Conservation (phyloP, 352 stramenopile genomes). For the Pythium aquatile region DNA sequence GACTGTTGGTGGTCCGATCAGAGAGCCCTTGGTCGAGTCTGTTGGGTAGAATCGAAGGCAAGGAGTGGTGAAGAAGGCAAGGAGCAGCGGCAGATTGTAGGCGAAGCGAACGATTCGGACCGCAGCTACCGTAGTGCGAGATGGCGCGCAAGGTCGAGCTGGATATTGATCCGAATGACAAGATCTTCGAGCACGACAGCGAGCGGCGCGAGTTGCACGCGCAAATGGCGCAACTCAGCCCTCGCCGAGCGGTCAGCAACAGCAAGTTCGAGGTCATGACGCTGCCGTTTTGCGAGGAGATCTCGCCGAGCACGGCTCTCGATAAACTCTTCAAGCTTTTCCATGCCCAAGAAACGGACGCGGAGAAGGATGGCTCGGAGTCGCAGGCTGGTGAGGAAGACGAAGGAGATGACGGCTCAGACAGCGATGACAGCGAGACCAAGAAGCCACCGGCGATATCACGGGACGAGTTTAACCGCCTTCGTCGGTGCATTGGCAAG, state of each 20-base stretch:
- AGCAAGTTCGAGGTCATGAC: slow-evolving; percentile 35
- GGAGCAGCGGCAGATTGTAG: neutral
- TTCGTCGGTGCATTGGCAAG: slow-evolving; percentile 41
- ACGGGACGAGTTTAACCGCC: slow-evolving; percentile 40
- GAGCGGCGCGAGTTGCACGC: slow-evolving; percentile 29
- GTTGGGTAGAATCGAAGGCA: neutral
- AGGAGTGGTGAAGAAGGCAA: neutral
- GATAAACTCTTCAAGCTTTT: slow-evolving; percentile 49
- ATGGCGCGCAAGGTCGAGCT: slow-evolving; percentile 29
- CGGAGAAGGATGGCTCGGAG: neutral
- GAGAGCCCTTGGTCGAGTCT: neutral
- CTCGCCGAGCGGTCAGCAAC: slow-evolving; percentile 28
- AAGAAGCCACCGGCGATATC: slow-evolving; percentile 28
- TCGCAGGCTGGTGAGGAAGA: slow-evolving; percentile 15
- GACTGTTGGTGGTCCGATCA: neutral
- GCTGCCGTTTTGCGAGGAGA: slow-evolving; percentile 55
- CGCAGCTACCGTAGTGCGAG: neutral
- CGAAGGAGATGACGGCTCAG: neutral
- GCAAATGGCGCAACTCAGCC: slow-evolving; percentile 43
- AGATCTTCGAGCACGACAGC: slow-evolving; percentile 34
- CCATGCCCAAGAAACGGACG: neutral
- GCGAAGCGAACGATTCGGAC: neutral
- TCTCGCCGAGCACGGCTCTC: slow-evolving; percentile 41
- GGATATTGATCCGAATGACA: slow-evolving; percentile 33
- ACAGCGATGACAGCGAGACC: neutral